phyloP scores from a whole-genome alignment of 148 eudicot species.

The Silene conica region DNA sequence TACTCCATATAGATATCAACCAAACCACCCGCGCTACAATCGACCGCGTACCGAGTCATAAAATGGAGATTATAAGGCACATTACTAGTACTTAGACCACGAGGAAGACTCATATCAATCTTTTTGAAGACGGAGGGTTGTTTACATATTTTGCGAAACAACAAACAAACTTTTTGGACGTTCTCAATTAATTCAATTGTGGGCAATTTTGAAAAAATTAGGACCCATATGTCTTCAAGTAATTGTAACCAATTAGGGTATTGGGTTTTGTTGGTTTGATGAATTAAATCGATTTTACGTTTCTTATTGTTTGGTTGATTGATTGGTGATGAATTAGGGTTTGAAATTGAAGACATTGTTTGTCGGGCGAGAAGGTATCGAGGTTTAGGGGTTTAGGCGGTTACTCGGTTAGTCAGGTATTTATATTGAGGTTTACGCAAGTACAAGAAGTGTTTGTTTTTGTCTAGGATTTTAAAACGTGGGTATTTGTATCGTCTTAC shows the following conservation, averaged over 20 bases:
- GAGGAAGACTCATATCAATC: conserved; percentile 30
- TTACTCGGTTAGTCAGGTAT: no score
- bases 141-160: conserved; percentile 34
- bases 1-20: conserved; percentile 29
- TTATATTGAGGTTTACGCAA: no score
- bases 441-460: no score
- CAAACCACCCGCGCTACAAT: conserved; percentile 42
- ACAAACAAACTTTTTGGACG: conserved; percentile 22
- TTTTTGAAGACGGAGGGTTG: conserved; percentile 49
- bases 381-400: no score
- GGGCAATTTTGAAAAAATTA: conserved; percentile 14
- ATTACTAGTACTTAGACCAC: conserved; percentile 2
- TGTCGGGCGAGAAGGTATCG: no score
- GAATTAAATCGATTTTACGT: neutral
- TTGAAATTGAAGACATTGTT: neutral
- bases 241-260: conserved; percentile 24
- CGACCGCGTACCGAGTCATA: conserved; percentile 37
- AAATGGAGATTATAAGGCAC: conserved; percentile 15
- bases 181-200: conserved; percentile 21
- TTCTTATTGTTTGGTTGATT: neutral
- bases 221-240: conserved; percentile 22
- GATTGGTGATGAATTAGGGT: neutral
- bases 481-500: no score
- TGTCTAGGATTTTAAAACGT: no score
- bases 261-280: neutral